Conservation (phyloP, 768 basidiomycete genomes). For the Dacryopinax spathularia region DNA sequence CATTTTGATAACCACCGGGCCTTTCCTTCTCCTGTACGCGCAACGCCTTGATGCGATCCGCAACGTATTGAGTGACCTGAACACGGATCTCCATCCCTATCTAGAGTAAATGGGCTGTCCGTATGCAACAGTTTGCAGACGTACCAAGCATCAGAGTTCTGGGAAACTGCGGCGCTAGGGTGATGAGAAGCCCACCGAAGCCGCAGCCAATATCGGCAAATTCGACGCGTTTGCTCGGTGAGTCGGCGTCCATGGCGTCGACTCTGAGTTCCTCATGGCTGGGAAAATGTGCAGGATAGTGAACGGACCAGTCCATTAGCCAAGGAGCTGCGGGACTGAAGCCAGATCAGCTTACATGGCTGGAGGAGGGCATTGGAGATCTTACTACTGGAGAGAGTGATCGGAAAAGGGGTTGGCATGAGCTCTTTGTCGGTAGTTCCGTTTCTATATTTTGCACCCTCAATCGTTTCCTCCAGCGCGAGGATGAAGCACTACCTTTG, state of each 20-base stretch:
- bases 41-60: constrained; percentile 84
- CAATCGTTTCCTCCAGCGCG: no score
- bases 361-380: not conserved
- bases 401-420: constrained; percentile 37
- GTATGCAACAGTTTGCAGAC: constrained; percentile 16
- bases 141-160: constrained; percentile 86
- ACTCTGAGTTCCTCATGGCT: not conserved
- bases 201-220: constrained; percentile 97
- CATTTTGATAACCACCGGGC: constrained; percentile 42
- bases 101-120: not conserved
- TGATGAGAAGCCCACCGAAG: constrained; percentile 83
- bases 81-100: constrained; percentile 93
- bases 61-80: constrained; percentile 90
- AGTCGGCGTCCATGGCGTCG: constrained; percentile 18
- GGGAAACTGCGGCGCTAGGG: constrained; percentile 81
- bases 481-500: not conserved
- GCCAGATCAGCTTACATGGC: not conserved
- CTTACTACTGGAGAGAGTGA: constrained; percentile 64
- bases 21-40: constrained; percentile 37
- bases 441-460: no score
- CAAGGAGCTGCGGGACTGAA: constrained; percentile 51
- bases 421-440: constrained; percentile 35
- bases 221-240: constrained; percentile 56
- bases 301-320: constrained; percentile 63
- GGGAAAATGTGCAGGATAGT: constrained; percentile 58